Conservation (phyloP, 2,329 filamentous ascomycete genomes). For the Dactylellina sp. region DNA sequence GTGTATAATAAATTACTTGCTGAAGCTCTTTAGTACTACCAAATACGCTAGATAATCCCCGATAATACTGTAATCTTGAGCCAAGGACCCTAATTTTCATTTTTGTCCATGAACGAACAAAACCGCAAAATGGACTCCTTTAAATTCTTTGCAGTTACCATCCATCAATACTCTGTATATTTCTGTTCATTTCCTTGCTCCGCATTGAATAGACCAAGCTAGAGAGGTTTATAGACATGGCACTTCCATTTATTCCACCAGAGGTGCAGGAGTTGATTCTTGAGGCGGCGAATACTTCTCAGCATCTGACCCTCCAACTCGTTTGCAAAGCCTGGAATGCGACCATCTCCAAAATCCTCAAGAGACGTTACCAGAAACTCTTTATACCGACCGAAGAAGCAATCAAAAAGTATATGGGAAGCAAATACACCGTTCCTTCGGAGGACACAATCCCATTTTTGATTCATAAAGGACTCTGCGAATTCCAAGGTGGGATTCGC, state of each 20-base stretch:
- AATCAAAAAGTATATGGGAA: conserved; percentile 16
- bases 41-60: too few relatives aligned
- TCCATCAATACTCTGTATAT: too few relatives aligned
- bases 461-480: conserved; percentile 17
- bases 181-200: too few relatives aligned
- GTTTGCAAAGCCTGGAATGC: conserved; percentile 16
- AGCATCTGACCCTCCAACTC: conserved; percentile 10
- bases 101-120: too few relatives aligned
- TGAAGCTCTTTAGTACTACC: too few relatives aligned
- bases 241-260: background rate
- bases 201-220: too few relatives aligned
- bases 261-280: conserved; percentile 24
- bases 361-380: background rate
- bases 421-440: background rate
- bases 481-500: background rate
- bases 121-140: too few relatives aligned
- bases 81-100: too few relatives aligned
- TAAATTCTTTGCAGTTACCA: too few relatives aligned
- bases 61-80: too few relatives aligned
- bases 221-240: background rate
- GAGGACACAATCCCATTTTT: conserved; percentile 8
- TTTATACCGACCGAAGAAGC: background rate
- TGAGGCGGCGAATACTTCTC: conserved; percentile 1
- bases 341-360: background rate
- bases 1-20: too few relatives aligned